Conservation (phyloP, 2,329 filamentous ascomycete genomes). For the Xylaria sp. region DNA sequence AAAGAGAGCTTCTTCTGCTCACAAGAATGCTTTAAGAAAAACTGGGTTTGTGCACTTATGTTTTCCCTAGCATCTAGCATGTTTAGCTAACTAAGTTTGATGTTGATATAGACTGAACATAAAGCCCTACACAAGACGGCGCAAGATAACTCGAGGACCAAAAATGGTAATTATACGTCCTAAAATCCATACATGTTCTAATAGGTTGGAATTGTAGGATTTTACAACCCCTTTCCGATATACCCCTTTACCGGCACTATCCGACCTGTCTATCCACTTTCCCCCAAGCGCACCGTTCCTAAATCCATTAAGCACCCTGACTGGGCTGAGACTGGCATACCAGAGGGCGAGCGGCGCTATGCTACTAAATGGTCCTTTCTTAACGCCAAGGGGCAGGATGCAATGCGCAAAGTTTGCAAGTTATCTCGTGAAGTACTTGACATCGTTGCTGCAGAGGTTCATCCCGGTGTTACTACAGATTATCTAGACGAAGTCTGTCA, state of each 20-base stretch:
- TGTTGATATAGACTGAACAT: conserved; percentile 73
- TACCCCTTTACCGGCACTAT: conserved; percentile 84
- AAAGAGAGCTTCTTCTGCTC: conserved; percentile 96
- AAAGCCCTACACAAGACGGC: conserved; percentile 84
- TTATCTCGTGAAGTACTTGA: conserved; percentile 92
- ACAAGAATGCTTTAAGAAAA: conserved; percentile 98
- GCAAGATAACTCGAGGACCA: conserved; percentile 39
- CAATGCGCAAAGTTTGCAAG: conserved; percentile 91
- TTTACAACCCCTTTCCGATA: conserved; percentile 91
- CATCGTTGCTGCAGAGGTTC: conserved; percentile 82
- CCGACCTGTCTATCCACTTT: conserved; percentile 88
- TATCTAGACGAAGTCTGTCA: conserved; percentile 95
- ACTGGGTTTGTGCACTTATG: conserved; percentile 78
- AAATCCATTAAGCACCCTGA: conserved; percentile 85
- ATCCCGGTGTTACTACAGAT: conserved; percentile 94
- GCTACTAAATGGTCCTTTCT: conserved; percentile 85
- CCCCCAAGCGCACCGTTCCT: conserved; percentile 76
- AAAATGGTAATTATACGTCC: conserved; percentile 77
- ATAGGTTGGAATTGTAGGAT: conserved; percentile 85
- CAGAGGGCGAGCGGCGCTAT: conserved; percentile 68
- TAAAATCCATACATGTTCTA: conserved; percentile 61
- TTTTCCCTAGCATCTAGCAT: background rate
- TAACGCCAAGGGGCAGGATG: conserved; percentile 81
- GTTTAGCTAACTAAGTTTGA: background rate
- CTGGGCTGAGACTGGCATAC: conserved; percentile 86